Evolutionary conservation across 2,329 filamentous ascomycete genomes (phyloP).

Genomic region (Cladosporium phlei): DNA sequence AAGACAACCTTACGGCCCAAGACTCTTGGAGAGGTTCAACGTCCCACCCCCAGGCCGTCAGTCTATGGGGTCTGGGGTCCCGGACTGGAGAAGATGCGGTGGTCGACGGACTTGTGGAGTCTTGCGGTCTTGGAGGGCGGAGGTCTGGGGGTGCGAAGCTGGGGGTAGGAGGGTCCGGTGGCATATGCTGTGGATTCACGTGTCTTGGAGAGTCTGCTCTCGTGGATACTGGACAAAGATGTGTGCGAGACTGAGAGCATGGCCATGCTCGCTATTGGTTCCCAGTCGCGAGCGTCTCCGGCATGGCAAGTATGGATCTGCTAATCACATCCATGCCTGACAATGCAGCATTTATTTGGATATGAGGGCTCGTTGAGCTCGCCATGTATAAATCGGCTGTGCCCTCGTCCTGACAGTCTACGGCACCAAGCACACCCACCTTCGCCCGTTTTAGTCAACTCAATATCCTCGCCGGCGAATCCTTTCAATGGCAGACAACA

Average conservation of each 20-base stretch:
- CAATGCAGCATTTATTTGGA: not conserved
- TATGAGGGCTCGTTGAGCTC: not conserved
- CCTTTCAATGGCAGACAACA: constrained; percentile 3
- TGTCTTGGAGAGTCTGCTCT: not conserved
- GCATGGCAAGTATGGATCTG: not conserved
- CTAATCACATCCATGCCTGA: not conserved
- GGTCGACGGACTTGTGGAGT: not conserved
- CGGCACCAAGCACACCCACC: too few species aligned
- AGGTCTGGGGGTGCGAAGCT: not conserved
- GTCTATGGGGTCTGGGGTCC: not conserved
- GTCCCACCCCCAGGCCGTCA: not conserved
- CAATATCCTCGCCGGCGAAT: not conserved
- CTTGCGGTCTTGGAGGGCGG: not conserved
- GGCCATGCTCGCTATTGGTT: not conserved
- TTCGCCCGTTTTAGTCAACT: not conserved
- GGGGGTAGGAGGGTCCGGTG: not conserved
- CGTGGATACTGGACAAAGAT: not conserved
- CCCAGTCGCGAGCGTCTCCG: not conserved
- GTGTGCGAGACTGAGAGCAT: not conserved
- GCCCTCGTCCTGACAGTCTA: too few species aligned
- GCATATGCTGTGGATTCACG: not conserved
- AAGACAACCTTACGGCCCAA: not conserved
- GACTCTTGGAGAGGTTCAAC: not conserved
- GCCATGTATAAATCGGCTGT: too few species aligned
- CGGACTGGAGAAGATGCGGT: constrained; percentile 1